Base-by-base conservation (phyloP, 345 rosid species). In the Luvunga scandens region DNA sequence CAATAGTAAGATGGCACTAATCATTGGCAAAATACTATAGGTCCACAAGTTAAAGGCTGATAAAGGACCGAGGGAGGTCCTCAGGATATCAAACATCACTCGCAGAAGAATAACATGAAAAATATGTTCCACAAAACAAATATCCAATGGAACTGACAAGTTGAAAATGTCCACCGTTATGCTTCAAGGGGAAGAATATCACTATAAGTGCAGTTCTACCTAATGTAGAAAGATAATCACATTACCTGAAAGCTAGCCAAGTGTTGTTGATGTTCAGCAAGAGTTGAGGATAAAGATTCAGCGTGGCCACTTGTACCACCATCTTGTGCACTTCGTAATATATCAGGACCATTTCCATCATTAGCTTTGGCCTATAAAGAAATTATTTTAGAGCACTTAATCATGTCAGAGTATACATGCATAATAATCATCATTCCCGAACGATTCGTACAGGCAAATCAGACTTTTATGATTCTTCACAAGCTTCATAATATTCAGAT, bases 271-370 rank as follows among this genome's bases (percentile, higher is more conserved):
- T 96, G 99, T 83, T 96, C 99, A 65, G 90, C 77, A 67, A 94
- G 92, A 72, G 99, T 94, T 64, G 93, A 90, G 79, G 97, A 93
- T 80, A 97, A 87, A 73, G 97, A 97, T 82, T 92, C 98, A 39
- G 93, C 87, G 88, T 96, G 99, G 76, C 98, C 93, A 89, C 91
- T 90, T 63, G 90, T 81, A 82, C 90, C 87, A 69, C 95, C 93
- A 84, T 90, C 95, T 68, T 86, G 86, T n/a, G 87, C 83, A 79
- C 91, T 88, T 77, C 92, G 90, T 85, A 96, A 82, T 73, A 96
- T 89, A 85, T 96, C 98, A 83, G 99, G 99, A 82, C 99, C 99
- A 75, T 92, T 93, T 84, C 99, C 99, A 27, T 93, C 94, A 82
- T 96, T 96, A 80, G 98, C 91, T 90, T 96, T 96, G 59, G 98